phyloP scores from a whole-genome alignment of 176 grass and related monocot species.

The Triticum urartu region DNA sequence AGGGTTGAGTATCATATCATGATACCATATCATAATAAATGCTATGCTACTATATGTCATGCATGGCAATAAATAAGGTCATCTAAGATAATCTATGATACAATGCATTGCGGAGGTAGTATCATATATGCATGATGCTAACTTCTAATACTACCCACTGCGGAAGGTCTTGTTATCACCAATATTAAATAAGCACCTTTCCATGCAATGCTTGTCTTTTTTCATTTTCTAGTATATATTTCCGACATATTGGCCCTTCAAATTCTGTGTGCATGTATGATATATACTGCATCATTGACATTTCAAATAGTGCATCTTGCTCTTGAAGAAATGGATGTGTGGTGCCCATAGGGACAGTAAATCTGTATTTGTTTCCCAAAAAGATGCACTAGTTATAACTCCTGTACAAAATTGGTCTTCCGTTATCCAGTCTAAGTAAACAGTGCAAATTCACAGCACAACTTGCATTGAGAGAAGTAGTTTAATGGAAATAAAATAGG shows the following conservation, averaged over 20 bases:
- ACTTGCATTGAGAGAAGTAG: not conserved
- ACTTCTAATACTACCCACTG: too few species aligned
- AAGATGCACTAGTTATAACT: not conserved
- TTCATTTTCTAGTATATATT: conserved; percentile 3
- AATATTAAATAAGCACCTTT: not conserved
- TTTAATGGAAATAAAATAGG: conserved; percentile 1
- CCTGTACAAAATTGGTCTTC: not conserved
- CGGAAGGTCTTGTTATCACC: not conserved
- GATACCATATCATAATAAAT: too few species aligned
- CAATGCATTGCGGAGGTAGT: too few species aligned
- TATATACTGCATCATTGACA: not conserved
- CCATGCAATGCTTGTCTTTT: not conserved
- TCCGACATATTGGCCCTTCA: not conserved
- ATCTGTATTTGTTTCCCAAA: not conserved
- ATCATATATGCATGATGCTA: too few species aligned
- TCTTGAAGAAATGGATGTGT: not conserved
- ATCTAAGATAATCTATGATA: too few species aligned
- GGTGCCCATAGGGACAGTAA: not conserved
- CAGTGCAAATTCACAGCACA: conserved; percentile 5
- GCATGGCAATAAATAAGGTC: too few species aligned
- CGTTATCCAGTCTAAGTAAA: not conserved
- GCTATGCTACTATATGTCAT: too few species aligned
- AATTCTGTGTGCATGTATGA: not conserved
- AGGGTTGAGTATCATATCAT: too few species aligned
- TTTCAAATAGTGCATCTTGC: not conserved